Conservation (phyloP, 2,329 filamentous ascomycete species). For the Diaporthe capsici region DNA sequence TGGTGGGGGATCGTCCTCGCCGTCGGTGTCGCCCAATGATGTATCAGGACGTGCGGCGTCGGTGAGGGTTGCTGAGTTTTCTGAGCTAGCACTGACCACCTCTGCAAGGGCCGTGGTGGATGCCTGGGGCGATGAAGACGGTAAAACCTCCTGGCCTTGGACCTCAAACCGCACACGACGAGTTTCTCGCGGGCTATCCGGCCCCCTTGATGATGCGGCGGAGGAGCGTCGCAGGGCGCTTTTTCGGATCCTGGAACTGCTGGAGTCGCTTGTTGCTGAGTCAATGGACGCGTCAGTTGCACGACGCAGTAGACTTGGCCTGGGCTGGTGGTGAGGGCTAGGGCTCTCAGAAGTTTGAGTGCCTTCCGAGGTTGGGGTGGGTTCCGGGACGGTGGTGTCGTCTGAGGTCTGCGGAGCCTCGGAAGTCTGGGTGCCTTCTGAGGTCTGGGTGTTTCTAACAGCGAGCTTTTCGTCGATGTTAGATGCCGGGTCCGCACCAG, state of each 20-base stretch:
- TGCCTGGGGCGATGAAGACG: constrained; percentile 68
- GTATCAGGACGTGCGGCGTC: constrained; percentile 45
- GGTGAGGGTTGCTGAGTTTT: constrained; percentile 37
- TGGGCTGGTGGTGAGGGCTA: constrained; percentile 32
- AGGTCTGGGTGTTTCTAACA: constrained; percentile 40
- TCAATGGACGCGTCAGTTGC: constrained; percentile 64
- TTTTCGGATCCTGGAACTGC: constrained; percentile 56
- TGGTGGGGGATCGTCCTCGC: constrained; percentile 51
- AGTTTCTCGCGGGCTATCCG: constrained; percentile 51
- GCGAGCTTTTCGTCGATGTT: constrained; percentile 37
- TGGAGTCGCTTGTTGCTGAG: constrained; percentile 67
- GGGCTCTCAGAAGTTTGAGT: constrained; percentile 22
- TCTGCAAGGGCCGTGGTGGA: constrained; percentile 47
- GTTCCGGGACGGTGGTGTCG: background rate
- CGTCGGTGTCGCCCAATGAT: constrained; percentile 49
- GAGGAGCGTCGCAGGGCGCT: constrained; percentile 72
- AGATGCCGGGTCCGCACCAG: constrained; percentile 40
- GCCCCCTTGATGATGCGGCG: constrained; percentile 64
- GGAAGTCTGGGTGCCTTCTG: constrained; percentile 25
- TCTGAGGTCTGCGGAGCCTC: background rate
- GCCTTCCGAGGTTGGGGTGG: constrained; percentile 30
- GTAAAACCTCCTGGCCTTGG: constrained; percentile 71
- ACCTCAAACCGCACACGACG: constrained; percentile 75
- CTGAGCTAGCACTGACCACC: constrained; percentile 12
- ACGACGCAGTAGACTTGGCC: constrained; percentile 52